Base-by-base conservation (phyloP, 306 rosid genomes). In the Citrullus mucosospermus region DNA sequence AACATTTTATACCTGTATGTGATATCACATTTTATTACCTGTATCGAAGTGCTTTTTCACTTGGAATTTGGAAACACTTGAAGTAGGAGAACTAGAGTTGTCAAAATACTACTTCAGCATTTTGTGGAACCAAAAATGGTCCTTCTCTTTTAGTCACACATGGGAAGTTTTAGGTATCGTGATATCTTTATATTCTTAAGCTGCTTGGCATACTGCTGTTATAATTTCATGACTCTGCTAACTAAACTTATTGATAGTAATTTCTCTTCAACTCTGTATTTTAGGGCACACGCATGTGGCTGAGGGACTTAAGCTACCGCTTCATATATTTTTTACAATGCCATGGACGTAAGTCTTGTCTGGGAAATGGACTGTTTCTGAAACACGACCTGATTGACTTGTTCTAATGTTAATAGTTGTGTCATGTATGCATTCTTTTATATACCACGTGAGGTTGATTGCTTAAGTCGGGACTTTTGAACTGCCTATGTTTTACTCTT, bases 301-400 rank as follows among this genome's bases (percentile, higher is more conserved):
- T 16, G 99, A 96, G 91, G 93, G 97, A 67, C 92, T 96, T 59
- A 85, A 92, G 78, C 65, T 96, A 83, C 99, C 99, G 48, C 75
- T 96, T 85, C 99, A 92, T 82, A 90, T 96, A 69, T 92, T 96
- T 86, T 96, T 96, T 89, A 96, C 99, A 38, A 96, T 96, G 99
- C 99, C 99, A 73, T 96, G 99, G 99, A 92, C 99, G 99, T 96
- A 96, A 96, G 99, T 96, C 88, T 89, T 84, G 63, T 88, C 67
- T 87, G 75, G 87, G 84, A 86, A 83, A 84, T 83, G 60, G 74
- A 77, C 75, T 86, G 80, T 36, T 75, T 44, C 59, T 46, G 46
- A 73, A 75, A 48, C 69, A 55, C 81, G 32, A 81, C 8, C 46
- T 50, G 14, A 50, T 80, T 28, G 34, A 60, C 60, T 55, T 76